Evolutionary conservation across 768 basidiomycete genomes (phyloP).

Genomic region (Pulveroboletus sp.): DNA sequence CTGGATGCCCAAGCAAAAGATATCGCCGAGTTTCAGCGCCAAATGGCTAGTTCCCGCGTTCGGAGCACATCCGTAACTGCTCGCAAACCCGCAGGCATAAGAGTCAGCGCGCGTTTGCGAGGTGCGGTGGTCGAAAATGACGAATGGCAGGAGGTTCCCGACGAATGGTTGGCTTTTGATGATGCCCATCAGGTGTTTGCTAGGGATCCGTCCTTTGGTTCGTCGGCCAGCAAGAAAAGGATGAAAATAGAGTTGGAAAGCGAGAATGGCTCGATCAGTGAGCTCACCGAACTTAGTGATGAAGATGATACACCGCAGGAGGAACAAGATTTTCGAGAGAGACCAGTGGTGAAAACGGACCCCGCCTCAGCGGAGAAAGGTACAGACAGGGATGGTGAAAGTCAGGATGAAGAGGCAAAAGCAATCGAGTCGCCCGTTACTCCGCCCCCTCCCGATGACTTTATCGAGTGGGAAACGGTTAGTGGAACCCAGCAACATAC

Average conservation of each 20-base stretch:
- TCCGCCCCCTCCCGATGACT: slow-evolving; percentile 43
- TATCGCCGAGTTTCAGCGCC: slow-evolving; percentile 58
- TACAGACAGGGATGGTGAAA: slow-evolving; percentile 1
- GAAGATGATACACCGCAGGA: slow-evolving; percentile 27
- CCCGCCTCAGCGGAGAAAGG: neutral
- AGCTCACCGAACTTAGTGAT: slow-evolving; percentile 72
- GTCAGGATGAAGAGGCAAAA: neutral
- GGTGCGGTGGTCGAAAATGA: slow-evolving; percentile 50
- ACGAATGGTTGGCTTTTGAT: slow-evolving; percentile 55
- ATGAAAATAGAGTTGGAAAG: slow-evolving; percentile 58
- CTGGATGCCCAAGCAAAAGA: slow-evolving; percentile 69
- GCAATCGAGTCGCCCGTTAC: neutral
- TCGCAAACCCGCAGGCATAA: slow-evolving; percentile 49
- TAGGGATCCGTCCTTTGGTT: slow-evolving; percentile 10
- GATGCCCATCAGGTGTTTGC: slow-evolving; percentile 15
- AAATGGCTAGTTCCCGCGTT: slow-evolving; percentile 26
- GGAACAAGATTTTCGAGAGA: slow-evolving; percentile 2
- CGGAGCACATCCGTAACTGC: slow-evolving; percentile 14
- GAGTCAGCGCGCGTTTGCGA: slow-evolving; percentile 64
- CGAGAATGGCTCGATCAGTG: slow-evolving; percentile 63
- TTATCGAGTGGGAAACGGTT: slow-evolving; percentile 92
- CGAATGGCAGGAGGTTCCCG: slow-evolving; percentile 78
- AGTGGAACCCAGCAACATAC: slow-evolving; percentile 27
- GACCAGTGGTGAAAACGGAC: neutral
- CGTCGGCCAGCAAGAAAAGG: slow-evolving; percentile 8